Conservation (phyloP, 2,329 filamentous ascomycete genomes). For the Curvularia spicifera region DNA sequence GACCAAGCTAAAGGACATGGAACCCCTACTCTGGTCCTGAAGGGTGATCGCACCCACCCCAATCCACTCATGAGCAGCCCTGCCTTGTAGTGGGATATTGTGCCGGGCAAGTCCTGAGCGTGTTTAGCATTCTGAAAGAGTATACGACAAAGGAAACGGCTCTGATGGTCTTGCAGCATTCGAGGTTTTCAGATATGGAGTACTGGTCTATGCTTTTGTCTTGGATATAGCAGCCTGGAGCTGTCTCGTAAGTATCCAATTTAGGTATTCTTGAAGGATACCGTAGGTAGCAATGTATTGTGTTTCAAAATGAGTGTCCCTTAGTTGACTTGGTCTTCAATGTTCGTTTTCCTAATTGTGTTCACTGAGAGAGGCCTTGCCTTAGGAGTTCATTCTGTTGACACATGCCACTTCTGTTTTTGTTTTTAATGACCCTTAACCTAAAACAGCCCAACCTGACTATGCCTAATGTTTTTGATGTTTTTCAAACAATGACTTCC, state of each 20-base stretch:
- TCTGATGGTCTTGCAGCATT: not conserved
- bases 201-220: not conserved
- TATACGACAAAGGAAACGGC: not conserved
- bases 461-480: not conserved
- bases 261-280: not conserved
- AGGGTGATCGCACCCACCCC: slow-evolving; percentile 17
- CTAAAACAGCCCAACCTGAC: not conserved
- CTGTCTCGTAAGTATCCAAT: not conserved
- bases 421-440: not conserved
- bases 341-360: not conserved
- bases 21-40: slow-evolving; percentile 20
- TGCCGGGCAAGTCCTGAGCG: not conserved
- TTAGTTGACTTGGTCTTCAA: not conserved
- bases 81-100: not conserved
- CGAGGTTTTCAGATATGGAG: not conserved
- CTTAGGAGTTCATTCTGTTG: not conserved
- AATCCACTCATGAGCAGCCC: slow-evolving; percentile 35
- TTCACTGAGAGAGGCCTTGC: not conserved
- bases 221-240: not conserved
- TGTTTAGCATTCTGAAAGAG: not conserved
- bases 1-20: slow-evolving; percentile 30
- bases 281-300: not conserved
- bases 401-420: not conserved
- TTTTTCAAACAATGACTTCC: not conserved
- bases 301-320: not conserved